A percentile compares a stretch with the other conserved stretches of the same genome.
These are phyloP conservation scores for Arctostaphylos glauca DNA, from an alignment of 148 eudicot species.

Conservation along the genomic window DNA sequence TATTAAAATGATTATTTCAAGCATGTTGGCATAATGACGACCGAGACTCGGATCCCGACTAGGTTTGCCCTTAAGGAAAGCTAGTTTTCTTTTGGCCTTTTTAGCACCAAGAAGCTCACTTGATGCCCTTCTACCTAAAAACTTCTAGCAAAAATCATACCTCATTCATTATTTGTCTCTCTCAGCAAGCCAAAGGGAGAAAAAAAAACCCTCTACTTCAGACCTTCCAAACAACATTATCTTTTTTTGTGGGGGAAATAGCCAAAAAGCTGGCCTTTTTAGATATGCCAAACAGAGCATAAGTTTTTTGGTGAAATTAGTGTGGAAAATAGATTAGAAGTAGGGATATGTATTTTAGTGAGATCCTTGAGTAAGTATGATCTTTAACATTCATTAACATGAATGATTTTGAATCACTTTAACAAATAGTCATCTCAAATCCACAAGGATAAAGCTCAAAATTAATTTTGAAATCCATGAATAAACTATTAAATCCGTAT, in stretches of 20 bases:
- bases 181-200: no score
- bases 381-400: background rate
- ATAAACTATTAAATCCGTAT: background rate
- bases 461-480: background rate
- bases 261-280: background rate
- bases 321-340: background rate
- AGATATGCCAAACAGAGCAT: background rate
- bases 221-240: background rate
- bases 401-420: background rate
- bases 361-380: background rate
- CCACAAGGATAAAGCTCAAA: background rate
- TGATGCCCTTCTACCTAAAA: no score
- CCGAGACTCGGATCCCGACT: no score
- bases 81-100: no score
- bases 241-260: background rate
- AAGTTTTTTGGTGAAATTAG: background rate
- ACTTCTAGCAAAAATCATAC: no score
- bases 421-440: background rate
- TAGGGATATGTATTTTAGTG: background rate
- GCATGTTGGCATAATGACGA: no score
- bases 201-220: no score
- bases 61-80: no score
- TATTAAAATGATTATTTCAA: no score
- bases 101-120: no score
- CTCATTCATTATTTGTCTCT: background rate